Evolutionary conservation across 2,329 filamentous ascomycete genomes (phyloP), one percentile per base, ranked within the genome.

Genomic region (Macrophomina tecta): DNA sequence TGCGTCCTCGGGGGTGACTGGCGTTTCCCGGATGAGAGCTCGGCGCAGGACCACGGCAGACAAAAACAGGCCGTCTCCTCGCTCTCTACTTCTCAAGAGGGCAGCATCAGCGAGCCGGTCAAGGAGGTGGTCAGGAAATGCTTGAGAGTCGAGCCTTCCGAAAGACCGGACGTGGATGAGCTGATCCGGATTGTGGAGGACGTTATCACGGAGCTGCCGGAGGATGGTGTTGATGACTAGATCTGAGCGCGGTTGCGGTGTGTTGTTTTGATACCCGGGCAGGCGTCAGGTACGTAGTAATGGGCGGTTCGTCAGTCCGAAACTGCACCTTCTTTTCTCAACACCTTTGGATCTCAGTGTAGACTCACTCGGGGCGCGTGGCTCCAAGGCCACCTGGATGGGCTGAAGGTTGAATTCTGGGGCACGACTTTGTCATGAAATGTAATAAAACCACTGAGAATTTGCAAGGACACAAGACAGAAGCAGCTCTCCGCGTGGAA

Each of bases 1-100:
- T 98, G 94, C 77, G 92, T 98, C 18, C 82, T 97, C 16, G 92
- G 93, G 68, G 95, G 94, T 46, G 94, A 98, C 80, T 99, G 95
- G 94, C 86, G 93, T 62, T 99, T 98, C 79, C 95, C 95, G 0
- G 94, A 97, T 72, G 94, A 97, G 76, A 89, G 90, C 64, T 82
- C 77, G 6, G 64, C 64, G 64, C 64, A 66, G 53, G 81, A 80
- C 72, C 82, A 81, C 58, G 83, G 87, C 52, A 87, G 89, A 76
- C 82, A 84, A 71, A 85, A 85, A 70, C 38, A 53, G 49, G n/a
- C 64, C 7, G 63, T 18, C 2, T 6, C 53, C 18, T 18, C 51
- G 12, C 18, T 36, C 11, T 23, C 56, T 4, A 78, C 76, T 11
- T 72, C 78, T 5, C 81, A 82, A 12, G 83, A 86, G 11, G 81